Base-by-base conservation (phyloP, 805 yeast genomes). In the Yamadazyma phyllophila region DNA sequence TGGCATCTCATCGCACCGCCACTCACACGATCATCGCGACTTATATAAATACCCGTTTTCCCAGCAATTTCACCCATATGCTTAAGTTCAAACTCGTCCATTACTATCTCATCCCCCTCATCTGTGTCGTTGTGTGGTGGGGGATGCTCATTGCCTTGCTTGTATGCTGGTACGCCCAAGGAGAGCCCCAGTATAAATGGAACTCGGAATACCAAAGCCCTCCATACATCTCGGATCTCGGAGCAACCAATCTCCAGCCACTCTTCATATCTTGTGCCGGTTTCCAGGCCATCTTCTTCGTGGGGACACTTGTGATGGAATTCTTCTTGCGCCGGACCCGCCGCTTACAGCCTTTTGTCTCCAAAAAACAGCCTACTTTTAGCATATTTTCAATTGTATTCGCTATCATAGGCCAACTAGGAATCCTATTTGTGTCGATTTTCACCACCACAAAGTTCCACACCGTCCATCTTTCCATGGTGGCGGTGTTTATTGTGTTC, bases 131-230 rank as follows among this genome's bases (percentile, higher is more conserved):
- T 1, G 83, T 82, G 12, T 91, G 97, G 97, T 86, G 90, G 81
- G 96, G 87, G 3, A 88, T 89, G 96, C 77, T 91, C 9, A 82
- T 85, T 4, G 88, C 96, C 4, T 69, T 92, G 78, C 59, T 91
- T 52, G 62, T 76, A 2, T 77, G 82, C 53, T 91, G 97, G 97
- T 79, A 85, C 2, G 76, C 71, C 3, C 88, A 88, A 58, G 97
- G 96, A 1, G 77, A 77, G 38, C 96, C 96, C 0, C 69, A 77
- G 10, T 85, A 87, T 59, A 61, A 70, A 45, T 82, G 81, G 52
- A 76, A 81, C 73, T 51, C 45, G 1, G 66, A 66, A 30, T 49
- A 65, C 3, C 80, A 73, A 52, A 56, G 65, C 30, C 78, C 83
- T 32, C 83, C 88, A 2, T 92, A 85, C 65, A 80, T 92, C 41